A percentile compares a stretch with the other conserved stretches of the same genome.
These are phyloP conservation scores for Mycena venus DNA, from an alignment of 768 basidiomycete species.

Conservation along the genomic window DNA sequence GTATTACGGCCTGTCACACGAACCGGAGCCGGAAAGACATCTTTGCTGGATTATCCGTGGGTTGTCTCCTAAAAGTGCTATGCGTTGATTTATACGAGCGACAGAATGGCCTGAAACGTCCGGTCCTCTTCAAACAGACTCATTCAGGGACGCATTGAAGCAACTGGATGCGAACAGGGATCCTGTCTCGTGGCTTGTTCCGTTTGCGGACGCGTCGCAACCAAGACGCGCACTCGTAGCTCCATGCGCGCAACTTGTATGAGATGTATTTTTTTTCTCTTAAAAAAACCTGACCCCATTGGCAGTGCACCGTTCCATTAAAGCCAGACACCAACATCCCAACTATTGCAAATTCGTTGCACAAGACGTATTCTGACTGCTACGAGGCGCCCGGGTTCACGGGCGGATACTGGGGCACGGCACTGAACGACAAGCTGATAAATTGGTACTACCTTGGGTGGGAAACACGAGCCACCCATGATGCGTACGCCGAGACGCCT, in stretches of 20 bases:
- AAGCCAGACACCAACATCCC: background rate
- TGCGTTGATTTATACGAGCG: background rate
- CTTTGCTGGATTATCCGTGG: slow-evolving; percentile 27
- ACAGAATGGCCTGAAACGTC: slow-evolving; percentile 18
- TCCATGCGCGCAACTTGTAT: slow-evolving; percentile 18
- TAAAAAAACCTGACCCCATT: background rate
- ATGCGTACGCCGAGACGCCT: slow-evolving; percentile 18
- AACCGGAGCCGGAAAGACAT: background rate
- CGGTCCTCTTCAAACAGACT: slow-evolving; percentile 7
- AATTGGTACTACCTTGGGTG: slow-evolving; percentile 29
- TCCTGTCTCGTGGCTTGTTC: slow-evolving; percentile 18
- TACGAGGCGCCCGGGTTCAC: slow-evolving; percentile 25
- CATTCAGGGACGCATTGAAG: slow-evolving; percentile 17
- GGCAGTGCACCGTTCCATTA: slow-evolving; percentile 18
- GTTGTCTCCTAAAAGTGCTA: background rate
- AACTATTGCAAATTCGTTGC: slow-evolving; percentile 4
- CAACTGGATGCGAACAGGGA: slow-evolving; percentile 1
- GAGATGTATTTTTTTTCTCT: background rate
- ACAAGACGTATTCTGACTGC: slow-evolving; percentile 28
- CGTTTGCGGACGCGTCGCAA: slow-evolving; percentile 10
- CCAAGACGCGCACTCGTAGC: slow-evolving; percentile 20
- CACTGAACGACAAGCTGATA: slow-evolving; percentile 9
- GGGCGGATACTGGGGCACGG: slow-evolving; percentile 28
- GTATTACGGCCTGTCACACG: slow-evolving; percentile 20
- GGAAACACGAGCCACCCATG: slow-evolving; percentile 11